Conservation (phyloP, 2,329 filamentous ascomycete genomes). For the Coniochaeta prunicola region DNA sequence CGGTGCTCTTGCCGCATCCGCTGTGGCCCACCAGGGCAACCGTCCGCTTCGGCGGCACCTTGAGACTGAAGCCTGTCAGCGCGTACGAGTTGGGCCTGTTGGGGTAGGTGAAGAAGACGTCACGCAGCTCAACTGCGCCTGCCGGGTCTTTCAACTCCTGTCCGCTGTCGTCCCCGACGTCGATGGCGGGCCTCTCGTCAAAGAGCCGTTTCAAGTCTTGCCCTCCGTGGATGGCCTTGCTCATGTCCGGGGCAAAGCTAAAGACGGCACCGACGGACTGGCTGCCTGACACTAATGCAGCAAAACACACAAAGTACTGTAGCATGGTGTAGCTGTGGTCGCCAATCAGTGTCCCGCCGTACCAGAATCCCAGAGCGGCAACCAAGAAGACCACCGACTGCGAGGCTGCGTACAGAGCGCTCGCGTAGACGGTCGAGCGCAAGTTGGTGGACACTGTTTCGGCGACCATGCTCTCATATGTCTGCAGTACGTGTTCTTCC, state of each 20-base stretch:
- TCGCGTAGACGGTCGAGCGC: constrained; percentile 38
- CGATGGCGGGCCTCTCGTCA: constrained; percentile 41
- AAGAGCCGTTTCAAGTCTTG: constrained; percentile 42
- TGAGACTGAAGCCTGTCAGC: constrained; percentile 28
- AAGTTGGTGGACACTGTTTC: constrained; percentile 50
- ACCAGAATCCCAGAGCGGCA: constrained; percentile 65
- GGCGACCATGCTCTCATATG: constrained; percentile 52
- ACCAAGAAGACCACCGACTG: constrained; percentile 52
- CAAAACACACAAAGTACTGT: constrained; percentile 25
- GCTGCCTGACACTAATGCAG: constrained; percentile 72
- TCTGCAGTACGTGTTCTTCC: constrained; percentile 40
- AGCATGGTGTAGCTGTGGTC: constrained; percentile 54
- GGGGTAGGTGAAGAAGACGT: constrained; percentile 62
- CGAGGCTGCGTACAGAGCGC: constrained; percentile 47
- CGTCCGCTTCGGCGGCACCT: constrained; percentile 29
- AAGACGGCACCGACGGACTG: constrained; percentile 86
- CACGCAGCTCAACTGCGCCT: constrained; percentile 65
- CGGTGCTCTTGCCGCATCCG: constrained; percentile 40
- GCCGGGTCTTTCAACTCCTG: constrained; percentile 32
- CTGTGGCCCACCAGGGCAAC: constrained; percentile 37
- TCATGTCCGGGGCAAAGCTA: constrained; percentile 74
- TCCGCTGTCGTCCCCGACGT: constrained; percentile 25
- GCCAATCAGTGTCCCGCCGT: constrained; percentile 68
- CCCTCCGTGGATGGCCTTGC: constrained; percentile 42
- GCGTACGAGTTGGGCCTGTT: constrained; percentile 47